phyloP scores from a whole-genome alignment of 345 rosid species.

The Cardamine chenopodiifolia region DNA sequence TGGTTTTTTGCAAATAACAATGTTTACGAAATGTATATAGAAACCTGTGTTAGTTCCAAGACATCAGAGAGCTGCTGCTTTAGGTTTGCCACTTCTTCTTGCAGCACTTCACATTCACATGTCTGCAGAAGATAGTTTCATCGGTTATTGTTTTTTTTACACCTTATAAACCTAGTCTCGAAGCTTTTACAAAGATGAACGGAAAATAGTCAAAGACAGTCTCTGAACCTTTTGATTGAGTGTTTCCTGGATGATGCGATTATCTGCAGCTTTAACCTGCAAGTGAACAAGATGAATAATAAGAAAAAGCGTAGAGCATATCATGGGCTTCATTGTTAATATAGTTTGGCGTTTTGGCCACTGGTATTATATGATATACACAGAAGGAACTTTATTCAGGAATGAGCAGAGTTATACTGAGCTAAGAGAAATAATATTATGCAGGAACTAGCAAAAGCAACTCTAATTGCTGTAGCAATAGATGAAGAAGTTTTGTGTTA shows the following conservation, averaged over 20 bases:
- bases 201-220: neutral
- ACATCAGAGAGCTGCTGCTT: slow-evolving; percentile 76
- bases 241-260: slow-evolving; percentile 87
- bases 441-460: slow-evolving; percentile 18
- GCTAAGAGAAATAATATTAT: slow-evolving; percentile 10
- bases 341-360: slow-evolving; percentile 4
- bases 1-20: neutral
- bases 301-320: slow-evolving; percentile 5
- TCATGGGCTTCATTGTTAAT: slow-evolving; percentile 1
- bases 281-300: slow-evolving; percentile 39
- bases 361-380: neutral
- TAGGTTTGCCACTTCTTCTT: slow-evolving; percentile 65
- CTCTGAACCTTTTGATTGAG: slow-evolving; percentile 74
- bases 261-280: slow-evolving; percentile 94
- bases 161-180: neutral
- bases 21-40: slow-evolving; percentile 33
- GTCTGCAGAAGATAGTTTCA: slow-evolving; percentile 53
- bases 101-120: slow-evolving; percentile 69
- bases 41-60: slow-evolving; percentile 48
- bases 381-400: neutral
- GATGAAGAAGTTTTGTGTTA: slow-evolving; percentile 15
- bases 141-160: slow-evolving; percentile 27
- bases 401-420: neutral
- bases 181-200: neutral
- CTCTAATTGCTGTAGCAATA: slow-evolving; percentile 15